Evolutionary conservation across 257 asterid genomes (phyloP), one percentile per base, ranked within the genome.

Genomic region (Coffea eugenioides): DNA sequence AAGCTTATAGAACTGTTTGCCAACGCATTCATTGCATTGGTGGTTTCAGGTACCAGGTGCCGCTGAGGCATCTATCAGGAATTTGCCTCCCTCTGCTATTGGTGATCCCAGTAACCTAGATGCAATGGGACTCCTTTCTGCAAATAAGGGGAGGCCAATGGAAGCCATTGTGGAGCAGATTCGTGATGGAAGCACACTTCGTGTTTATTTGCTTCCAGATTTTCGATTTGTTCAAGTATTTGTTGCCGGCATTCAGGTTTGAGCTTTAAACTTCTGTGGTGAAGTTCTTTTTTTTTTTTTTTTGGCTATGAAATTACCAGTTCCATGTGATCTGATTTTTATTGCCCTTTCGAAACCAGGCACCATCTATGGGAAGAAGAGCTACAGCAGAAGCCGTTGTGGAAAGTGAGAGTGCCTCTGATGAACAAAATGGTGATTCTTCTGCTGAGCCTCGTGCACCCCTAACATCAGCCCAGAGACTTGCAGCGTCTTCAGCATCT

Each of bases 111-210:
- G 91, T 80, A 92, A 86, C 85, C 89, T 93, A 41, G 96, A 93
- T 87, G 97, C 97, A 21, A 83, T 88, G 96, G 97, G 92, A 56
- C 88, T 95, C 46, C 85, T 92, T 88, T 87, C 84, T 61, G 79
- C 88, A 70, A 95, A 92, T 82, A 95, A 89, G 86, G 98, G 99
- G 13, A 90, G 89, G 71, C 96, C 98, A n/a, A 81, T 95, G 92
- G 96, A 95, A 83, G 99, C 97, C 80, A 83, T 93, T 66, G 99
- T 95, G 79, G 98, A 95, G 89, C 95, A 91, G 87, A 95, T 89
- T 77, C 97, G 98, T 48, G 97, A 92, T 89, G 99, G 99, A 81
- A 95, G 97, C 93, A 93, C 98, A 1, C 82, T 95, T 75, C 97
- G 97, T 76, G 97, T 89, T 48, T 92, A 92, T 84, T 89, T 95